These are phyloP conservation scores for Alternaria triticina DNA, from an alignment of 2,329 filamentous ascomycete species.

Conservation along the genomic window DNA sequence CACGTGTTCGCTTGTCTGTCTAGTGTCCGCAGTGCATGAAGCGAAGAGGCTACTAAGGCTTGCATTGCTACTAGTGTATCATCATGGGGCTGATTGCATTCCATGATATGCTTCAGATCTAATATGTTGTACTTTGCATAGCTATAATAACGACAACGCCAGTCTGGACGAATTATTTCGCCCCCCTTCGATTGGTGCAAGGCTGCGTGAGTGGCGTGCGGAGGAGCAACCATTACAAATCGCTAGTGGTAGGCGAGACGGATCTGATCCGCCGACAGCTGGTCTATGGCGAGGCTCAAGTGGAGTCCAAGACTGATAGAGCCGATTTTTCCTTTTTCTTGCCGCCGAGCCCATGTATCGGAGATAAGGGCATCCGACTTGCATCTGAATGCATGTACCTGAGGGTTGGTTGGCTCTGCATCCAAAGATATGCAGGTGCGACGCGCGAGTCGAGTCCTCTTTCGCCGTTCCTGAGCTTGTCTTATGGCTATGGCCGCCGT, in stretches of 20 bases:
- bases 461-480: not conserved
- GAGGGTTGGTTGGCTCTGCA: constrained; percentile 2
- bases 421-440: not conserved
- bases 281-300: constrained; percentile 10
- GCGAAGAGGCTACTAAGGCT: constrained; percentile 13
- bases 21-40: constrained; percentile 32
- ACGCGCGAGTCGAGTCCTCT: not conserved
- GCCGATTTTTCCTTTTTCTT: constrained; percentile 14
- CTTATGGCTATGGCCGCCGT: constrained; percentile 5
- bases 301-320: constrained; percentile 9
- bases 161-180: not conserved
- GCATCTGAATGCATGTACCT: not conserved
- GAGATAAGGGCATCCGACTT: not conserved
- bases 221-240: constrained; percentile 15
- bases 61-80: not conserved
- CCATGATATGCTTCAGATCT: not conserved
- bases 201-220: constrained; percentile 10
- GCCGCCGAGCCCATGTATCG: constrained; percentile 14
- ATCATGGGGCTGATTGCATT: not conserved
- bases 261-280: constrained; percentile 22
- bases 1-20: constrained; percentile 27
- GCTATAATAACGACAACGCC: not conserved
- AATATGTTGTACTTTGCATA: not conserved
- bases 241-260: constrained; percentile 26
- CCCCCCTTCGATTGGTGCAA: constrained; percentile 1